These are phyloP conservation scores for Lactarius akahatsu DNA, from an alignment of 768 basidiomycete species.

Conservation along the genomic window DNA sequence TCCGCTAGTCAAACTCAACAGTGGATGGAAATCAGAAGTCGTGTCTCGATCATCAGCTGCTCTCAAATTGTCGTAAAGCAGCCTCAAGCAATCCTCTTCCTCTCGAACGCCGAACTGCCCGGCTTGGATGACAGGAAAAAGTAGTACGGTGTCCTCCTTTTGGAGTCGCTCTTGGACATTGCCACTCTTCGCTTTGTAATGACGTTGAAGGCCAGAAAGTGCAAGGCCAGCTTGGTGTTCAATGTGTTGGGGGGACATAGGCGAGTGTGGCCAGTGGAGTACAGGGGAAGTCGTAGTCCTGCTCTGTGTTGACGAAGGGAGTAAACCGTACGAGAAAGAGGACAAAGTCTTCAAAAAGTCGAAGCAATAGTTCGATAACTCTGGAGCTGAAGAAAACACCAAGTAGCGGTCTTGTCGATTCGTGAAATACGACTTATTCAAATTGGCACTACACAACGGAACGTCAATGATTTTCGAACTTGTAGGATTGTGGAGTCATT, in stretches of 20 bases:
- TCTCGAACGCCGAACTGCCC: conserved; percentile 86
- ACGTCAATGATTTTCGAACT: not conserved
- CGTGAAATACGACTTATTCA: conserved; percentile 91
- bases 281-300: conserved; percentile 38
- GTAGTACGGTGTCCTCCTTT: conserved; percentile 43
- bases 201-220: conserved; percentile 59
- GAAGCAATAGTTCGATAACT: conserved; percentile 79
- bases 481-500: conserved; percentile 37
- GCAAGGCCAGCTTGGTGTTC: conserved; percentile 57
- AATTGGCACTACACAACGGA: conserved; percentile 68
- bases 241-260: conserved; percentile 68
- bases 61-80: conserved; percentile 50
- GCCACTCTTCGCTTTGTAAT: conserved; percentile 25
- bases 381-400: conserved; percentile 58
- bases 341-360: conserved; percentile 70
- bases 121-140: conserved; percentile 86
- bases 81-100: conserved; percentile 65
- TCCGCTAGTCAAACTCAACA: conserved; percentile 86
- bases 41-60: not conserved
- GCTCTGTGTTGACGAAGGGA: conserved; percentile 32
- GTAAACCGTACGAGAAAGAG: conserved; percentile 66
- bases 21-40: conserved; percentile 35
- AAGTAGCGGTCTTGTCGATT: conserved; percentile 95
- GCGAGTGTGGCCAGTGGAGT: conserved; percentile 65
- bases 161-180: conserved; percentile 20